phyloP scores from a whole-genome alignment of 306 rosid genomes.

The peach (Prunus persica) region Prunus_persica_NCBIv2 NC_034016.1:22172001-22172500 shows the following conservation, averaged over 20 bases:
- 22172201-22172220: too few species aligned
- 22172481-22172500: slow-evolving; percentile 88
- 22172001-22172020: background rate
- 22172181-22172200: too few species aligned
- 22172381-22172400: slow-evolving; percentile 75
- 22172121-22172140: too few species aligned
- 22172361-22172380: slow-evolving; percentile 66
- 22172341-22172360: slow-evolving; percentile 37
- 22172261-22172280: too few species aligned
- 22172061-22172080: too few species aligned
- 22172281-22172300: too few species aligned
- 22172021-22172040: background rate
- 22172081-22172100: too few species aligned
- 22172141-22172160: too few species aligned
- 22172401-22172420: slow-evolving; percentile 85
- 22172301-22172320: too few species aligned
- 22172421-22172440: slow-evolving; percentile 91
- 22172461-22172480: slow-evolving; percentile 81
- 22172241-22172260: too few species aligned
- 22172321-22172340: background rate
- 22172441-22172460: slow-evolving; percentile 64
- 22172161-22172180: too few species aligned
- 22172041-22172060: background rate
- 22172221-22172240: background rate
- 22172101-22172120: too few species aligned